Evolutionary conservation across 176 grass and related monocot species (phyloP).

Genomic region (Lolium perenne): DNA sequence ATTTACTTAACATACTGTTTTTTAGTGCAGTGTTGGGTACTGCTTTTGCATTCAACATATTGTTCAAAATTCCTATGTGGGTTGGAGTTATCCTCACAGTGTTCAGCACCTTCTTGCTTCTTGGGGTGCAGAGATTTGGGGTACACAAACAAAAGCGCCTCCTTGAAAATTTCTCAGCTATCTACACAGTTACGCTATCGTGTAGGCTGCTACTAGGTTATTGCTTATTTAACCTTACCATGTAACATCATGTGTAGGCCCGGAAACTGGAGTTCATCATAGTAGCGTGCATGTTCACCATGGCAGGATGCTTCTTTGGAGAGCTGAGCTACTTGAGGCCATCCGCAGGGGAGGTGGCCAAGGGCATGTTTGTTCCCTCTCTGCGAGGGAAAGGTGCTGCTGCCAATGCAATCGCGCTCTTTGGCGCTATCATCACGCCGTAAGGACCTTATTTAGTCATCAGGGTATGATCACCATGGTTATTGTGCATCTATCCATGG

Average conservation of each 20-base stretch:
- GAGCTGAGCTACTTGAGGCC: constrained; percentile 85
- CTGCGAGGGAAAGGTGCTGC: constrained; percentile 63
- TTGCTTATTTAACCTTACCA: neutral
- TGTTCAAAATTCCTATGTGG: constrained; percentile 83
- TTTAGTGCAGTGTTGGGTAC: constrained; percentile 55
- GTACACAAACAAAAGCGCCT: constrained; percentile 23
- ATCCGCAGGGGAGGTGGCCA: constrained; percentile 53
- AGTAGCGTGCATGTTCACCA: constrained; percentile 64
- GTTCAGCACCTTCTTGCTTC: constrained; percentile 67
- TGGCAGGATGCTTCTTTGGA: constrained; percentile 86
- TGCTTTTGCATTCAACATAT: constrained; percentile 87
- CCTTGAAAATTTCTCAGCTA: neutral
- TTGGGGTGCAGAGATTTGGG: constrained; percentile 75
- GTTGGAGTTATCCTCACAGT: constrained; percentile 76
- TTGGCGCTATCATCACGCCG: constrained; percentile 86
- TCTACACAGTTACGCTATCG: neutral
- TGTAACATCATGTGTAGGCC: constrained; percentile 42
- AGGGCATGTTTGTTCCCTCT: constrained; percentile 75
- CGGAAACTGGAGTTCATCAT: constrained; percentile 75
- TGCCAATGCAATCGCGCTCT: constrained; percentile 64
- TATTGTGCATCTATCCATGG: neutral
- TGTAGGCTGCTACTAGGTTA: neutral
- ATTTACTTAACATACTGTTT: constrained; percentile 21
- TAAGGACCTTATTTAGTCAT: constrained; percentile 38
- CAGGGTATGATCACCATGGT: neutral